These are phyloP conservation scores for Beauveria varroae DNA, from an alignment of 2,329 filamentous ascomycete genomes.

Conservation along the genomic window DNA sequence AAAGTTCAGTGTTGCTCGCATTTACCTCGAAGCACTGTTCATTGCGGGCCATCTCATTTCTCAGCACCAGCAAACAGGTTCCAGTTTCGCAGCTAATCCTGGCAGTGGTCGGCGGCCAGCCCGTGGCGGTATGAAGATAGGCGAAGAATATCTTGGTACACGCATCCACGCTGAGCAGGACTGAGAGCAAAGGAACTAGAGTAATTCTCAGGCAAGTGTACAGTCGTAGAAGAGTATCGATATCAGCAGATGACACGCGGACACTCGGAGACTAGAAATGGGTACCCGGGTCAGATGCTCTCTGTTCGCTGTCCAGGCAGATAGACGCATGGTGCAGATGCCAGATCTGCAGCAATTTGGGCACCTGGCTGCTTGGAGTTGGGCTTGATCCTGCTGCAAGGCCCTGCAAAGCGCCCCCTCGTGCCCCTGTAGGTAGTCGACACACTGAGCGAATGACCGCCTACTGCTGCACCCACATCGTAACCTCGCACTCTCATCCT, in stretches of 20 bases:
- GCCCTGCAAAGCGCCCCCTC: background rate
- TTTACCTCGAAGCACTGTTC: background rate
- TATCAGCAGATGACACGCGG: too few relatives aligned
- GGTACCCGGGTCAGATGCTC: background rate
- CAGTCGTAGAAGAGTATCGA: too few relatives aligned
- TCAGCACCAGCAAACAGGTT: background rate
- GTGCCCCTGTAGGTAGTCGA: background rate
- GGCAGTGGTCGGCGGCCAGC: background rate
- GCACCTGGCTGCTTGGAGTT: too few relatives aligned
- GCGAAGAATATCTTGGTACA: background rate
- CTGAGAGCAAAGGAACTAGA: too few relatives aligned
- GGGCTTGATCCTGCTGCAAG: background rate
- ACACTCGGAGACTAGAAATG: too few relatives aligned
- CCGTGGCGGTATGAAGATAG: background rate
- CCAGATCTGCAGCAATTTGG: background rate
- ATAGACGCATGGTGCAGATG: too few relatives aligned
- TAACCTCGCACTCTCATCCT: background rate
- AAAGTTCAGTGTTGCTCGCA: too few relatives aligned
- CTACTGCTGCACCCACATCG: background rate
- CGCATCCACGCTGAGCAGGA: too few relatives aligned
- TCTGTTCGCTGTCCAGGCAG: background rate
- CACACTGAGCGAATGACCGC: background rate
- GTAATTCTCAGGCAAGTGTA: too few relatives aligned
- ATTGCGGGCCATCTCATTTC: slow-evolving; percentile 1
- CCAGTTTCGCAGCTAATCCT: background rate